Base-by-base conservation (phyloP, 1,139 yeast genomes). In the Zygotorulaspora mrakii region DNA sequence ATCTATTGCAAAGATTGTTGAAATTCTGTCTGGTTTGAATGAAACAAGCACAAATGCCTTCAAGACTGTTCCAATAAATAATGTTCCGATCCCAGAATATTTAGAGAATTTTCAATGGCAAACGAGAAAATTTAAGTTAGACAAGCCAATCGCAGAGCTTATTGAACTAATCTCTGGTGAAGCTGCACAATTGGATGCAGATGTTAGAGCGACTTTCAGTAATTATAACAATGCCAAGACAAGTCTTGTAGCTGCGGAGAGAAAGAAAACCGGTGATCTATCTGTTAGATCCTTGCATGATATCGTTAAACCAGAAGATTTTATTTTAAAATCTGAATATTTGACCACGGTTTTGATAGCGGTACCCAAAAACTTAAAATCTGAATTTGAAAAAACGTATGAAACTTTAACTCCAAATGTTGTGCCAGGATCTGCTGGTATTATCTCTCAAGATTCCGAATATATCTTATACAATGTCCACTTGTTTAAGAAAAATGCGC, bases 181-280 rank as follows among this genome's bases (percentile, higher is more conserved):
- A 62, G 89, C 94, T 1, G 65, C 80, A 50, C 78, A 84, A 37
- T 74, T 91, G 53, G 98, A 91, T 60, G 70, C 75, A 35, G 98
- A 91, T 61, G 85, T 91, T 36, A 76, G 87, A 59, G 66, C 76
- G 10, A 70, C 84, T 17, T 83, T 74, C 61, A 77, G 82, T 53
- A 71, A 70, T 48, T 91, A 87, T 66, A 84, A 79, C 55, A 73
- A 78, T 33, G 96, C 97, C 35, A 86, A 82, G 65, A 77, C 94
- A 31, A 85, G 82, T 57, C 73, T 88, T 49, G 74, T 80, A 35
- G 88, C 95, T 9, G 94, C 95, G 22, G 95, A 91, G 64, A 77
- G 96, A 56, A 88, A 88, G 66, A 86, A 83, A 61, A 84, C 83
- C 35, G 99, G 99, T 43, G 96, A 94, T 62, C 73, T 91, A 51